Evolutionary conservation across 2,329 filamentous ascomycete species (phyloP).

Genomic region (Pyrenophora graminea): DNA sequence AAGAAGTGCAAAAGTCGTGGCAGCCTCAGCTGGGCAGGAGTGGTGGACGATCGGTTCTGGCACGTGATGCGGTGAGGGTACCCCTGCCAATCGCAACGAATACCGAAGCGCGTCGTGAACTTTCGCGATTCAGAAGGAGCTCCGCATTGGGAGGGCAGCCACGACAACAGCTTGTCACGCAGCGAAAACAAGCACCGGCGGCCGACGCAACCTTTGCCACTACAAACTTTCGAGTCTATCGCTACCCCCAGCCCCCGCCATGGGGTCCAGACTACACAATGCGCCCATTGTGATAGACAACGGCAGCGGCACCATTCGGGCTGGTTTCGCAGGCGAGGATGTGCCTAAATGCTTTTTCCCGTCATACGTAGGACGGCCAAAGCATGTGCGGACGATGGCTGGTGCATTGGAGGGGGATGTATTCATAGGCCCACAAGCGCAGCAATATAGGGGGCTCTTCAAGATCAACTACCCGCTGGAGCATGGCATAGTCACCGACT

Average conservation of each 20-base stretch:
- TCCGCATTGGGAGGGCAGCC: conserved; percentile 29
- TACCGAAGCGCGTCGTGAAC: conserved; percentile 36
- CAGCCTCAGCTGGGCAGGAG: no score
- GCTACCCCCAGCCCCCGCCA: conserved; percentile 38
- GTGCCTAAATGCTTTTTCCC: conserved; percentile 96
- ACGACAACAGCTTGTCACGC: conserved; percentile 15
- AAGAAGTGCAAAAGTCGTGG: no score
- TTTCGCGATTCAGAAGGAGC: conserved; percentile 36
- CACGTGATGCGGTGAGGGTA: conserved; percentile 36
- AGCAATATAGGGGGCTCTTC: conserved; percentile 85
- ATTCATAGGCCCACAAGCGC: conserved; percentile 91
- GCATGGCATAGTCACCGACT: conserved; percentile 97
- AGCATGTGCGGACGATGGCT: conserved; percentile 93
- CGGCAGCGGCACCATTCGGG: conserved; percentile 94
- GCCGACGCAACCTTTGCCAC: neutral
- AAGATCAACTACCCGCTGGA: conserved; percentile 97
- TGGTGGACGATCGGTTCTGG: neutral
- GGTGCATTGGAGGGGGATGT: conserved; percentile 95
- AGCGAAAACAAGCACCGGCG: neutral
- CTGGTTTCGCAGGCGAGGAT: conserved; percentile 95
- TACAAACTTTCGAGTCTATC: neutral
- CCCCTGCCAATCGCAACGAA: conserved; percentile 24
- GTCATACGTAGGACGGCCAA: conserved; percentile 93
- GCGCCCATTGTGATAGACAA: conserved; percentile 99
- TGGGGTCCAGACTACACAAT: conserved; percentile 83